Conservation (phyloP, 805 yeast genomes). For the Myxozyma mucilagina region DNA sequence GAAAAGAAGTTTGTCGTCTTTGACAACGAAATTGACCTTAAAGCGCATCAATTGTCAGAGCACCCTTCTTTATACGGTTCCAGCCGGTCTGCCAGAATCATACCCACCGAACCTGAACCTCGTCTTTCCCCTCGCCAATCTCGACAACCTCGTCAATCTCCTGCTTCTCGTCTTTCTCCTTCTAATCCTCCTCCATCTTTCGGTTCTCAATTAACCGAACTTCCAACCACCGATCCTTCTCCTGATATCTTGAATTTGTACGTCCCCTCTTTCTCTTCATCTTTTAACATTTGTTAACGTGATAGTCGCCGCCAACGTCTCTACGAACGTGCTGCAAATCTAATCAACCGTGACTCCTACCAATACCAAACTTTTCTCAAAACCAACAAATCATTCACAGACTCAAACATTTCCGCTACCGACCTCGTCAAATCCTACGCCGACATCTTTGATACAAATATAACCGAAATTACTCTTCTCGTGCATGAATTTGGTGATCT, state of each 20-base stretch:
- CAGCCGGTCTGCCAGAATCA: slow-evolving; percentile 25
- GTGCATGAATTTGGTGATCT: slow-evolving; percentile 27
- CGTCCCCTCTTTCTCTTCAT: not conserved
- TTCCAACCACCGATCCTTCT: too few species aligned
- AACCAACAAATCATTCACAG: slow-evolving; percentile 11
- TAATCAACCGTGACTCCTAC: slow-evolving; percentile 10
- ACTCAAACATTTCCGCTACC: slow-evolving; percentile 10
- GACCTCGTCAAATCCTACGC: slow-evolving; percentile 22
- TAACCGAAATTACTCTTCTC: slow-evolving; percentile 20
- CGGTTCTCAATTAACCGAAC: too few species aligned
- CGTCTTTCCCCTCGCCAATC: too few species aligned
- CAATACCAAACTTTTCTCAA: slow-evolving; percentile 14
- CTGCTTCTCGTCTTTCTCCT: too few species aligned
- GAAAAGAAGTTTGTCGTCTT: slow-evolving; percentile 93
- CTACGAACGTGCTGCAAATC: slow-evolving; percentile 26
- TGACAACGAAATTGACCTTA: slow-evolving; percentile 77
- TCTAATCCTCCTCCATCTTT: too few species aligned
- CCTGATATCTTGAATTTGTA: slow-evolving; percentile 3
- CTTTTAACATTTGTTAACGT: not conserved
- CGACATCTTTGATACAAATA: slow-evolving; percentile 23
- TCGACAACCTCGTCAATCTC: too few species aligned
- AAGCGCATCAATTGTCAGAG: slow-evolving; percentile 82
- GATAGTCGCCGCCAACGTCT: slow-evolving; percentile 21
- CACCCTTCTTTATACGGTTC: slow-evolving; percentile 61
- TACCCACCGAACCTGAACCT: too few species aligned